A percentile compares a stretch with the other conserved stretches of the same genome.
Evolutionary conservation across 345 rosid species (phyloP).

Genomic region (Brassica nigra): DNA sequence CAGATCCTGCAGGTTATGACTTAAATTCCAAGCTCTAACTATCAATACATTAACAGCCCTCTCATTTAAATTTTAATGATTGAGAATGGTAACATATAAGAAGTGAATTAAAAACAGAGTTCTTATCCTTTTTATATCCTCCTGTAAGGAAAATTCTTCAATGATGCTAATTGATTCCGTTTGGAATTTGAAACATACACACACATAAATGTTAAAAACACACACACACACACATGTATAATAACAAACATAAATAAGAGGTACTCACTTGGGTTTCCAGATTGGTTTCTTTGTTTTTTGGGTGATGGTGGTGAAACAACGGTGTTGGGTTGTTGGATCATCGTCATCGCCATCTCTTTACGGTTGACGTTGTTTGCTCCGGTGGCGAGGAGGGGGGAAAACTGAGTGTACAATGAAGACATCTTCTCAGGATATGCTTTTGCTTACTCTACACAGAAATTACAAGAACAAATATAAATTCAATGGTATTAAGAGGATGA

Average conservation of each 20-base stretch:
- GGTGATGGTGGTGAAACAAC: conserved; percentile 51
- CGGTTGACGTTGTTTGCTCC: conserved; percentile 20
- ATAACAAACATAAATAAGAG: conserved; percentile 2
- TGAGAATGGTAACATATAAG: background rate
- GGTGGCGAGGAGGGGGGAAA: conserved; percentile 26
- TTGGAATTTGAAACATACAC: background rate
- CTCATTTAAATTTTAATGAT: background rate
- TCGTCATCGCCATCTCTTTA: conserved; percentile 7
- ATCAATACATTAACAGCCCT: background rate
- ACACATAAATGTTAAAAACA: background rate
- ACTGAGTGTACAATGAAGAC: conserved; percentile 35
- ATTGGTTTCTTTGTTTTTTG: conserved; percentile 69
- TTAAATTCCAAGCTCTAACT: background rate
- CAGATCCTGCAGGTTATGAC: background rate
- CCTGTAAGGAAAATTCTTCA: conserved; percentile 6
- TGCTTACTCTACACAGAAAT: conserved; percentile 31
- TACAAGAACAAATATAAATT: conserved; percentile 30
- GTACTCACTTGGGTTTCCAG: conserved; percentile 72
- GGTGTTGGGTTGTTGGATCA: conserved; percentile 33
- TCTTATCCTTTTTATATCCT: background rate
- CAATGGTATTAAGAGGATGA: conserved; percentile 27
- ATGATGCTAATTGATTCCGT: background rate
- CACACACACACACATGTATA: background rate
- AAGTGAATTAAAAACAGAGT: conserved; percentile 11
- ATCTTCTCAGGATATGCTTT: conserved; percentile 20